A percentile compares a stretch with the other conserved stretches of the same genome.
Evolutionary conservation across 371 early-diverging fungal genomes (phyloP).

Genomic region (Nematocida major): DNA sequence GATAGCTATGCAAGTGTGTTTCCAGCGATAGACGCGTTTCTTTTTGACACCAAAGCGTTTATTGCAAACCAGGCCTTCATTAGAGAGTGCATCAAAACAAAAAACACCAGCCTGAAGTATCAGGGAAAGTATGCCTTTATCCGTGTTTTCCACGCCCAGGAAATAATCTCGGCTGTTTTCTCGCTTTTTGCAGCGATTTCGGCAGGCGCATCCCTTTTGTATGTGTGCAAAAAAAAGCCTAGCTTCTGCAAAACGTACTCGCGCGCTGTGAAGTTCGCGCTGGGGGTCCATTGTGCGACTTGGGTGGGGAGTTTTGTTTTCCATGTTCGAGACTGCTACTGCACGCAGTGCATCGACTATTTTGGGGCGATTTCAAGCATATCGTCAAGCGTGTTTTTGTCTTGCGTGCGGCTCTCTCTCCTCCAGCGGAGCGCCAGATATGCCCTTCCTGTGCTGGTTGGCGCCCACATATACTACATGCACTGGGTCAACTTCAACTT

Average conservation of each 20-base stretch:
- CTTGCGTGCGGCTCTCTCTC: background rate
- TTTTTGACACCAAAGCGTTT: background rate
- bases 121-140: slow-evolving; percentile 49
- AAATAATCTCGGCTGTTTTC: slow-evolving; percentile 18
- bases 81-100: background rate
- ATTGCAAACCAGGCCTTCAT: slow-evolving; percentile 6
- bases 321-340: slow-evolving; percentile 32
- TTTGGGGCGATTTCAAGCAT: slow-evolving; percentile 26
- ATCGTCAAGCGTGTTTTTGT: background rate
- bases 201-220: background rate
- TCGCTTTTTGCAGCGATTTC: background rate
- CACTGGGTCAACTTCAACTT: slow-evolving; percentile 29
- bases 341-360: slow-evolving; percentile 41
- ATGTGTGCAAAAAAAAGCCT: background rate
- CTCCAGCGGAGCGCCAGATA: too few relatives aligned
- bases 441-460: background rate
- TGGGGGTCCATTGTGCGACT: background rate
- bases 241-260: background rate
- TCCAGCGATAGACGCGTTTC: background rate
- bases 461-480: slow-evolving; percentile 1
- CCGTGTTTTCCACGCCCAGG: slow-evolving; percentile 21
- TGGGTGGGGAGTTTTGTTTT: slow-evolving; percentile 23
- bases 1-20: background rate
- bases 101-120: background rate
- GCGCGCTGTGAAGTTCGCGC: background rate